Evolutionary conservation across 805 yeast genomes (phyloP).

Genomic region (Starmerella bombi): DNA sequence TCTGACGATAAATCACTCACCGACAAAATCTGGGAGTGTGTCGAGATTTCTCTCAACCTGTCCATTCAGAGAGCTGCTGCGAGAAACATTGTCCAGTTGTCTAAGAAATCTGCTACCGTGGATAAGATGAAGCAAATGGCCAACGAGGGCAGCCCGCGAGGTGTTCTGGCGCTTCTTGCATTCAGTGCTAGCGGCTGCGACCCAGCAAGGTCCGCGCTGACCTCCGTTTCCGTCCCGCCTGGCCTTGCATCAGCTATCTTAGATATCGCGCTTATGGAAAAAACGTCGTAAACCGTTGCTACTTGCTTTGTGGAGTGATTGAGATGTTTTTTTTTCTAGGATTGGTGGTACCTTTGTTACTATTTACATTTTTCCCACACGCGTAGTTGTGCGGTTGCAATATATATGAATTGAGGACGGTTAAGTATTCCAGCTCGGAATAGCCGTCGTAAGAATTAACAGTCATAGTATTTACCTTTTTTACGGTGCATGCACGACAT

Average conservation of each 20-base stretch:
- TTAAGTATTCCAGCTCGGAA: no score
- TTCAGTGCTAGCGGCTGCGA: not conserved
- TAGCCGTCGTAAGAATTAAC: no score
- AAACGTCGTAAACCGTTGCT: not conserved
- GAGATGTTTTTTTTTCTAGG: no score
- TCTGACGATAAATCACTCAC: not conserved
- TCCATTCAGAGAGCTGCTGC: not conserved
- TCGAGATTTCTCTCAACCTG: not conserved
- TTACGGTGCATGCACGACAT: no score
- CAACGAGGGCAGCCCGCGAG: constrained; percentile 1
- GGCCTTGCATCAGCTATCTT: constrained; percentile 2
- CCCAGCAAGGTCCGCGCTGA: not conserved
- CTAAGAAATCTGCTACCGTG: not conserved
- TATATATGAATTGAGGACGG: no score
- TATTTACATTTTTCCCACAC: no score
- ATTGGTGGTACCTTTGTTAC: no score
- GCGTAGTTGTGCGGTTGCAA: no score
- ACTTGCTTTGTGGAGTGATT: no score
- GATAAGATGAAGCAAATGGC: not conserved
- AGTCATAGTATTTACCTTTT: no score
- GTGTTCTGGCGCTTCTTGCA: constrained; percentile 8
- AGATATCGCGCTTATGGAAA: constrained; percentile 1
- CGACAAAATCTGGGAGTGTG: not conserved
- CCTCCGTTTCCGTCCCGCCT: not conserved
- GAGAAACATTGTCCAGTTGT: not conserved